Conservation (phyloP, 441 rosid species). For the Corymbia calophylla region DNA sequence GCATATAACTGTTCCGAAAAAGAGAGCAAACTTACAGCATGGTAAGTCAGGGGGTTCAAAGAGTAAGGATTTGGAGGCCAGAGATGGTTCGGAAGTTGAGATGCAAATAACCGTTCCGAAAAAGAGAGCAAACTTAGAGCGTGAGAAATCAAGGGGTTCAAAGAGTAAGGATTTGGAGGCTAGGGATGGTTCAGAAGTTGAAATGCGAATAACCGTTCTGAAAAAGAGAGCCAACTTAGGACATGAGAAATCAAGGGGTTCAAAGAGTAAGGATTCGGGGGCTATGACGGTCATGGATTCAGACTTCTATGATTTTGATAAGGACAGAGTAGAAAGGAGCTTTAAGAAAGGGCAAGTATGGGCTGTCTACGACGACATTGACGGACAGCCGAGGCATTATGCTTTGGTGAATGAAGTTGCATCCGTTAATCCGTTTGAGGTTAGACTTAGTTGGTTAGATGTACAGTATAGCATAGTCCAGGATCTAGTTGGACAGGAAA, state of each 20-base stretch:
- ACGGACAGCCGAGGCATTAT: slow-evolving; percentile 69
- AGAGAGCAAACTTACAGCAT: not conserved
- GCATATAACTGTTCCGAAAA: not conserved
- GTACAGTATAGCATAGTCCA: slow-evolving; percentile 31
- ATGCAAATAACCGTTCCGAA: not conserved
- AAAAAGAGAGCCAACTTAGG: not conserved
- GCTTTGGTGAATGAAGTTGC: slow-evolving; percentile 71
- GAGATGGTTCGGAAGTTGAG: slow-evolving; percentile 5
- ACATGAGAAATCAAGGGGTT: not conserved
- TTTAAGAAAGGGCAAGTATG: slow-evolving; percentile 88
- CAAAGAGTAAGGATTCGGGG: slow-evolving; percentile 15
- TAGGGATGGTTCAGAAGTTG: slow-evolving; percentile 2
- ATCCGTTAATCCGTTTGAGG: slow-evolving; percentile 67
- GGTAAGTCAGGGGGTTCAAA: not conserved
- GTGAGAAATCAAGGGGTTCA: not conserved
- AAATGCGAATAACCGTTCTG: not conserved
- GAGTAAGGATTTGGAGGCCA: slow-evolving; percentile 14
- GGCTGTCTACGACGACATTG: slow-evolving; percentile 58
- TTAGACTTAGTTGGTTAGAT: slow-evolving; percentile 67
- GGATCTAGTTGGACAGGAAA: slow-evolving; percentile 37
- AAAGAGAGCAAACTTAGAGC: not conserved
- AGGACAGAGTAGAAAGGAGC: slow-evolving; percentile 52
- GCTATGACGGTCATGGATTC: slow-evolving; percentile 35
- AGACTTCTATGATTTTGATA: slow-evolving; percentile 54
- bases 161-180: slow-evolving; percentile 15